Conservation (phyloP, 345 rosid genomes). For the Citrus medica region DNA sequence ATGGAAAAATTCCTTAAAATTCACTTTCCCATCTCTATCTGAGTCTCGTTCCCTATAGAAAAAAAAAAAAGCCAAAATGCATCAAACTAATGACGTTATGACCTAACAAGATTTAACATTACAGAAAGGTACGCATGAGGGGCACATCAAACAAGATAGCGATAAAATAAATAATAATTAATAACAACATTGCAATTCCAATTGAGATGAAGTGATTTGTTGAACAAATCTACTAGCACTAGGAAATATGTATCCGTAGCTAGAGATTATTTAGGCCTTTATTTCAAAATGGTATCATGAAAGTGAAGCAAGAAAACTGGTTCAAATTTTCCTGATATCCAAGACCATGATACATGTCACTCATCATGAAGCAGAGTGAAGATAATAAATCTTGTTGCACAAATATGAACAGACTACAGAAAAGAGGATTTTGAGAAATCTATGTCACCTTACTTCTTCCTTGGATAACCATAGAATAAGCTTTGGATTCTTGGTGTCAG, state of each 20-base stretch:
- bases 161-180: not conserved
- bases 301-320: not conserved
- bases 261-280: not conserved
- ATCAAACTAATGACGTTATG: slow-evolving; percentile 1
- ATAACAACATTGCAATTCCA: not conserved
- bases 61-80: slow-evolving; percentile 9
- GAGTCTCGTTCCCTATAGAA: slow-evolving; percentile 83
- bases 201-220: not conserved
- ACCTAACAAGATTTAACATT: not conserved
- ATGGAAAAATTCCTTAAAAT: slow-evolving; percentile 79
- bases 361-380: not conserved
- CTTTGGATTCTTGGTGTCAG: slow-evolving; percentile 81
- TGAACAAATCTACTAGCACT: not conserved
- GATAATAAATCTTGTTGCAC: not conserved
- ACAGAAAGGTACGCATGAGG: not conserved
- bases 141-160: not conserved
- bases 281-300: not conserved
- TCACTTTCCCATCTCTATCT: slow-evolving; percentile 84
- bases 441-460: slow-evolving; percentile 89
- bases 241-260: not conserved
- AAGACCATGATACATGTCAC: not conserved
- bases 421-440: not conserved
- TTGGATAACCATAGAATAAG: slow-evolving; percentile 81
- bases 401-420: not conserved
- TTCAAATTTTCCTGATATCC: not conserved